Evolutionary conservation across 768 basidiomycete species (phyloP).

Genomic region (Tephrocybe sp.): DNA sequence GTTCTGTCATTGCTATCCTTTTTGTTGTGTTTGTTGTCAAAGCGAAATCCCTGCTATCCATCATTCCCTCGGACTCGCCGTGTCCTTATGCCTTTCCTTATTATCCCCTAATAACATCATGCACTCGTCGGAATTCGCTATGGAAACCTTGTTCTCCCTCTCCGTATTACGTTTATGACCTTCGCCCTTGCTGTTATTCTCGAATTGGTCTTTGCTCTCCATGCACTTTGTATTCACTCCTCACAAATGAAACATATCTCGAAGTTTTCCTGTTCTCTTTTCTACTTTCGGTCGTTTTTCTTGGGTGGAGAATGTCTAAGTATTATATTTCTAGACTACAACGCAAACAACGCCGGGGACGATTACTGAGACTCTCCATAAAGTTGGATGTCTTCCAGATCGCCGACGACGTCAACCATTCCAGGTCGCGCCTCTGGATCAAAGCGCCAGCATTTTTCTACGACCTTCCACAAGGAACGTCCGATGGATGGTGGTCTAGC

Average conservation of each 20-base stretch:
- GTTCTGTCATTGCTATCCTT: slow-evolving; percentile 8
- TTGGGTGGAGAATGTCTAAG: not conserved
- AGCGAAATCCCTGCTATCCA: slow-evolving; percentile 9
- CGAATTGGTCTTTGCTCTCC: slow-evolving; percentile 1
- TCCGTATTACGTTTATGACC: slow-evolving; percentile 4
- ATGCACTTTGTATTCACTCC: slow-evolving; percentile 8
- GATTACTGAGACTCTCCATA: too few relatives aligned
- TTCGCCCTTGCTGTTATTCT: slow-evolving; percentile 9
- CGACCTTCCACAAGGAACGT: slow-evolving; percentile 1
- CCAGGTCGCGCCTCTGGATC: not conserved
- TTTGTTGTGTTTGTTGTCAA: slow-evolving; percentile 5
- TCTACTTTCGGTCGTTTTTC: not conserved
- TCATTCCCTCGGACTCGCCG: slow-evolving; percentile 1
- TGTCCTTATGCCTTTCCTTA: not conserved
- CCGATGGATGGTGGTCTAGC: not conserved
- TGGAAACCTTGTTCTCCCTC: slow-evolving; percentile 14
- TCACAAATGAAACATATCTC: slow-evolving; percentile 1
- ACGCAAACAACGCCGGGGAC: too few relatives aligned
- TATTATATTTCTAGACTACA: too few relatives aligned
- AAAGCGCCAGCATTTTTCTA: slow-evolving; percentile 6
- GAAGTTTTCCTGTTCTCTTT: not conserved
- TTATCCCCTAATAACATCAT: slow-evolving; percentile 2
- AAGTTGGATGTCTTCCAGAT: slow-evolving; percentile 9
- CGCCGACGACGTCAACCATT: slow-evolving; percentile 6
- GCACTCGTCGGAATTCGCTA: slow-evolving; percentile 6